These are phyloP conservation scores for Botrytis fabae DNA, from an alignment of 2,329 filamentous ascomycete species.

Conservation along the genomic window DNA sequence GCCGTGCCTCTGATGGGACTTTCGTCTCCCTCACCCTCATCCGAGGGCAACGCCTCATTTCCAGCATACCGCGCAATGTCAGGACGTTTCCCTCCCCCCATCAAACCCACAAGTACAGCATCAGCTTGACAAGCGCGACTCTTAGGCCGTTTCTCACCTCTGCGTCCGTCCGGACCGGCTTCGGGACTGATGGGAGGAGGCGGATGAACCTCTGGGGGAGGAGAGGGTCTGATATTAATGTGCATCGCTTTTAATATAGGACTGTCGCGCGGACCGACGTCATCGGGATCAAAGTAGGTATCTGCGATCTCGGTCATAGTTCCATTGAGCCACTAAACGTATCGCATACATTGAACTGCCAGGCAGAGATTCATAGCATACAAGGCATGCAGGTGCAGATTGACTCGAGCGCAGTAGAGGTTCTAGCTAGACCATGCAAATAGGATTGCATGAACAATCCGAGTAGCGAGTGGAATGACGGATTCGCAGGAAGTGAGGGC, in stretches of 20 bases:
- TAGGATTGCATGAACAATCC: conserved; percentile 8
- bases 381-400: conserved; percentile 25
- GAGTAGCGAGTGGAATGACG: neutral
- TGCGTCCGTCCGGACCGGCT: conserved; percentile 40
- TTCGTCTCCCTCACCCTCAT: conserved; percentile 46
- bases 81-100: conserved; percentile 63
- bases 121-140: conserved; percentile 55
- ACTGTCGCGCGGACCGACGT: conserved; percentile 48
- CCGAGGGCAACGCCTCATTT: conserved; percentile 52
- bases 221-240: conserved; percentile 51
- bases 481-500: neutral
- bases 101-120: conserved; percentile 64
- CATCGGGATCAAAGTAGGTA: conserved; percentile 49
- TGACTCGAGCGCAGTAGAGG: neutral
- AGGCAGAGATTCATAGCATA: conserved; percentile 31
- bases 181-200: conserved; percentile 48
- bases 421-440: neutral
- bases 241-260: conserved; percentile 45
- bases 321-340: conserved; percentile 21
- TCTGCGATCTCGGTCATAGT: conserved; percentile 22
- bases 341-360: conserved; percentile 20
- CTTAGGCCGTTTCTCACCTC: conserved; percentile 29
- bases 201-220: conserved; percentile 51
- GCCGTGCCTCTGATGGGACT: conserved; percentile 29
- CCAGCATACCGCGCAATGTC: conserved; percentile 63